Conservation (phyloP, 2,329 filamentous ascomycete species). For the Sclerotinia glacialis region DNA sequence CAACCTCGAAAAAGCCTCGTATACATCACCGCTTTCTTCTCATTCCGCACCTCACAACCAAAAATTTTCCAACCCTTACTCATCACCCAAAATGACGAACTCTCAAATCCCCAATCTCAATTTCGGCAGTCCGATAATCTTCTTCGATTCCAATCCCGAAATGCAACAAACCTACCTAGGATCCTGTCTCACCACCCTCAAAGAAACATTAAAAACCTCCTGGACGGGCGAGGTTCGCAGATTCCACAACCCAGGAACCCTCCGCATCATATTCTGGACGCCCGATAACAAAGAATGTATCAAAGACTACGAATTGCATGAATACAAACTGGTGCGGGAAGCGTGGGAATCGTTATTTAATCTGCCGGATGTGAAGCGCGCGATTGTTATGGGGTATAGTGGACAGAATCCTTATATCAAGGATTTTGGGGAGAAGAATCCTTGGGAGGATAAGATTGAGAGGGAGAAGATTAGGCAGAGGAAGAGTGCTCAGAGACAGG, state of each 20-base stretch:
- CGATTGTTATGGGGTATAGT: slow-evolving; percentile 33
- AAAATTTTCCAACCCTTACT: background rate
- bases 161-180: slow-evolving; percentile 33
- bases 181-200: slow-evolving; percentile 32
- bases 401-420: slow-evolving; percentile 35
- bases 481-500: slow-evolving; percentile 4
- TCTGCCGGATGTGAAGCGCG: slow-evolving; percentile 31
- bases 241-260: slow-evolving; percentile 28
- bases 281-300: slow-evolving; percentile 31
- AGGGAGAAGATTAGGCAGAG: slow-evolving; percentile 23
- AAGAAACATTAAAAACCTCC: slow-evolving; percentile 30
- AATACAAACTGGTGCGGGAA: slow-evolving; percentile 31
- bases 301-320: slow-evolving; percentile 33
- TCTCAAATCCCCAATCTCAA: slow-evolving; percentile 21
- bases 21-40: background rate
- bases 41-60: background rate
- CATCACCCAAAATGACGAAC: background rate
- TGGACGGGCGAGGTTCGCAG: slow-evolving; percentile 34
- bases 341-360: slow-evolving; percentile 31
- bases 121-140: slow-evolving; percentile 31
- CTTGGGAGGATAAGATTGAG: slow-evolving; percentile 28
- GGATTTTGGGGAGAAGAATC: slow-evolving; percentile 25
- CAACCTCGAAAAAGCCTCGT: background rate
- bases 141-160: slow-evolving; percentile 36
- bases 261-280: slow-evolving; percentile 34